Evolutionary conservation across 2,329 filamentous ascomycete genomes (phyloP).

Genomic region (Fusarium agapanthi): DNA sequence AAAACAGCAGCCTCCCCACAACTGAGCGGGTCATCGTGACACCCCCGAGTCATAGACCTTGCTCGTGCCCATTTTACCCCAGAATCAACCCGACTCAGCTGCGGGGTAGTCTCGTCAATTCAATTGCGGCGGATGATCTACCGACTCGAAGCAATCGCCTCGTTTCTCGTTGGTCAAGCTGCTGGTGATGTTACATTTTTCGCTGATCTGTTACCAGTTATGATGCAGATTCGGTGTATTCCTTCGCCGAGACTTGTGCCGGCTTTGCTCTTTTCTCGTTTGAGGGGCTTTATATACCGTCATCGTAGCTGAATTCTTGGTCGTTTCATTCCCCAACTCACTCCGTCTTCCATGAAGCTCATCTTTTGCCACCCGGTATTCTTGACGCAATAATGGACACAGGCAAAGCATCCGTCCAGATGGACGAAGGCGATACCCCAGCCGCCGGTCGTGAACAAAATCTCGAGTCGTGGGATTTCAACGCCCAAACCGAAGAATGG

Average conservation of each 20-base stretch:
- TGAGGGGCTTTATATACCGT: not conserved
- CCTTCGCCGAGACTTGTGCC: not conserved
- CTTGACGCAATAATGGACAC: slow-evolving; percentile 3
- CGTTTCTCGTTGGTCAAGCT: not conserved
- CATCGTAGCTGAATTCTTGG: not conserved
- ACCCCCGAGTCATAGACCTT: not conserved
- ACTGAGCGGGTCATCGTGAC: not conserved
- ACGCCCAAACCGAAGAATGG: slow-evolving; percentile 29
- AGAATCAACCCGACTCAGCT: not conserved
- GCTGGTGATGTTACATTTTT: not conserved
- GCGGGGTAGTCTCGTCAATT: slow-evolving; percentile 3
- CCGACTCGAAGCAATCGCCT: not conserved
- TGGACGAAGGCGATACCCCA: slow-evolving; percentile 19
- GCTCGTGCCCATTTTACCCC: not conserved
- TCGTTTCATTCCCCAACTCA: too few species aligned
- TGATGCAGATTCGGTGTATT: not conserved
- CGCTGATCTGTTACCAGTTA: not conserved
- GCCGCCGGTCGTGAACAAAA: not conserved
- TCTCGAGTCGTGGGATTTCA: slow-evolving; percentile 21
- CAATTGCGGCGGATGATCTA: slow-evolving; percentile 7
- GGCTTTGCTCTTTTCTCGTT: not conserved
- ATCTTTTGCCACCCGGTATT: accelerated
- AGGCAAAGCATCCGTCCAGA: slow-evolving; percentile 17
- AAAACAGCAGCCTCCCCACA: not conserved
- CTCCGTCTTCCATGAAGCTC: not conserved